These are phyloP conservation scores for Mucor plumbeus DNA, from an alignment of 371 early-diverging fungal genomes.

Conservation along the genomic window DNA sequence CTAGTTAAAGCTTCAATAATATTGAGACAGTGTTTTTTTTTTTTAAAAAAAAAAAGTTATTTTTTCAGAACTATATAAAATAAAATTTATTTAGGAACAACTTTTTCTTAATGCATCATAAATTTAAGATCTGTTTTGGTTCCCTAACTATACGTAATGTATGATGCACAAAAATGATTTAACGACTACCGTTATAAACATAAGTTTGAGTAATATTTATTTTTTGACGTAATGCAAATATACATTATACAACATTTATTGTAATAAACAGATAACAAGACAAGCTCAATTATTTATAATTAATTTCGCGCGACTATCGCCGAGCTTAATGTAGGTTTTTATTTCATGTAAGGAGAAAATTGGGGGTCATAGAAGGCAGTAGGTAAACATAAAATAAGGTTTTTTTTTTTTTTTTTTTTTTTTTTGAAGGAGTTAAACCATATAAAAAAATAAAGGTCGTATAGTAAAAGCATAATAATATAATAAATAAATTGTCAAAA, in stretches of 20 bases:
- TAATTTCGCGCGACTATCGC: neutral
- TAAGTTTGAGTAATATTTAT: neutral
- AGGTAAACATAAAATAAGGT: neutral
- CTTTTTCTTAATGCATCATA: no score
- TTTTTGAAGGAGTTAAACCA: neutral
- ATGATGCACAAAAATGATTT: neutral
- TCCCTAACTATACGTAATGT: neutral
- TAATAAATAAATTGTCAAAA: neutral
- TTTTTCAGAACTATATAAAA: no score
- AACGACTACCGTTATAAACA: neutral
- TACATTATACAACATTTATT: neutral
- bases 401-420: neutral
- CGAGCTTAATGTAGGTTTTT: neutral
- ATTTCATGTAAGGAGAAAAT: neutral
- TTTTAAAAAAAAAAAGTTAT: no score
- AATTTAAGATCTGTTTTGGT: neutral
- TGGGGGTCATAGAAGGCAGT: neutral
- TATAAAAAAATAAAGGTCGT: neutral
- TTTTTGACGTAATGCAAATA: neutral
- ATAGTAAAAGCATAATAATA: neutral
- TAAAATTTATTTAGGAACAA: no score
- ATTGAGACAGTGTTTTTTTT: no score
- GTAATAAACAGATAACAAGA: neutral
- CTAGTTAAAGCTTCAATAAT: no score
- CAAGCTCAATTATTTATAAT: neutral